Conservation (phyloP, 2,329 filamentous ascomycete genomes). For the Paraphaeosphaeria minitans region DNA sequence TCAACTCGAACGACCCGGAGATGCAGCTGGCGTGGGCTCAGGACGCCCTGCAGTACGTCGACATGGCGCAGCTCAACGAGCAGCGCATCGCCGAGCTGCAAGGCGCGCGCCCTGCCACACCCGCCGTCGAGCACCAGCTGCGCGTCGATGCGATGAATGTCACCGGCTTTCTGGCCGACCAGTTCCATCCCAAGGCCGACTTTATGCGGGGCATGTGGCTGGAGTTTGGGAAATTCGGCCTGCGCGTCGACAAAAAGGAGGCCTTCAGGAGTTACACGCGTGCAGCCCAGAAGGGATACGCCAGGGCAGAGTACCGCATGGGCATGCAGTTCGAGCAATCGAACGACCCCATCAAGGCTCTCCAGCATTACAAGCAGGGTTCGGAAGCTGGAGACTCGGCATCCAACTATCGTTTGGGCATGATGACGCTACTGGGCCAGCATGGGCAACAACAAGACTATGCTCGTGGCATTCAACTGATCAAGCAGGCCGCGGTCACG, state of each 20-base stretch:
- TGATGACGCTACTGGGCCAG: conserved; percentile 96
- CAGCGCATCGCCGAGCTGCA: conserved; percentile 66
- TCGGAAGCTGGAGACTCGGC: conserved; percentile 84
- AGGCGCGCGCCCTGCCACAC: conserved; percentile 73
- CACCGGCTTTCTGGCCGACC: conserved; percentile 84
- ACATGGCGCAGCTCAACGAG: conserved; percentile 79
- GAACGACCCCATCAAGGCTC: conserved; percentile 87
- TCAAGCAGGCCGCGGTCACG: conserved; percentile 79
- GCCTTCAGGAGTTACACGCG: conserved; percentile 85
- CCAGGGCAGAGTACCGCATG: conserved; percentile 91
- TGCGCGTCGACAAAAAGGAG: conserved; percentile 90
- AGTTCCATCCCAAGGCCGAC: conserved; percentile 89
- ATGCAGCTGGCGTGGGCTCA: conserved; percentile 98
- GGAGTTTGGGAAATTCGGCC: conserved; percentile 95
- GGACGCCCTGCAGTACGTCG: conserved; percentile 87
- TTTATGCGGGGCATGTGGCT: conserved; percentile 97
- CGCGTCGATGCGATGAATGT: conserved; percentile 90
- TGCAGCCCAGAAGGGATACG: conserved; percentile 85
- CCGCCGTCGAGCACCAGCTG: conserved; percentile 85
- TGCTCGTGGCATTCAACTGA: conserved; percentile 76
- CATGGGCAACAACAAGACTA: conserved; percentile 88
- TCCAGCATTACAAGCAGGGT: conserved; percentile 86
- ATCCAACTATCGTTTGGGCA: conserved; percentile 83
- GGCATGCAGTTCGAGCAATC: conserved; percentile 98
- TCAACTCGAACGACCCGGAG: conserved; percentile 92